phyloP scores from a whole-genome alignment of 2,329 filamentous ascomycete species.

The Cordyceps farinosa region DNA sequence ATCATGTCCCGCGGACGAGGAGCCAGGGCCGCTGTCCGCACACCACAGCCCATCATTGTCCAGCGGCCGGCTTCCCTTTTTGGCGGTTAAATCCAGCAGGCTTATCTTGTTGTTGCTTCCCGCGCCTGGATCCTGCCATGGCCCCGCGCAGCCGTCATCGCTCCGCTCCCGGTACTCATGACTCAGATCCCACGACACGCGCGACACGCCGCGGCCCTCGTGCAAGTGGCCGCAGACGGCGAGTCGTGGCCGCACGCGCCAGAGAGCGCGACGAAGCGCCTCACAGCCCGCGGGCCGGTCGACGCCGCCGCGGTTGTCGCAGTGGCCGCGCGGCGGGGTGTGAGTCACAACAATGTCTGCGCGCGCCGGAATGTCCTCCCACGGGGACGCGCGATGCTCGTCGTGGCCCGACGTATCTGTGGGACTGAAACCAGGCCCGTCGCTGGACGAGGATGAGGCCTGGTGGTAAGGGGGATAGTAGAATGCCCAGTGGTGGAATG shows the following conservation, averaged over 20 bases:
- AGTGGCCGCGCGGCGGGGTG: slow-evolving; percentile 59
- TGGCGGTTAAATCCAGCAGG: not conserved
- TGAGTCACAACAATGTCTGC: slow-evolving; percentile 69
- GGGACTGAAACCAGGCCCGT: slow-evolving; percentile 1
- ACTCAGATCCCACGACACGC: slow-evolving; percentile 57
- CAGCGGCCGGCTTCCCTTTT: not conserved
- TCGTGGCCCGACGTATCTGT: not conserved
- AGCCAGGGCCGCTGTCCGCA: not conserved
- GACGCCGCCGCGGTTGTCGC: slow-evolving; percentile 45
- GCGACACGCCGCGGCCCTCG: slow-evolving; percentile 60
- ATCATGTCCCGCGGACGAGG: too few species aligned
- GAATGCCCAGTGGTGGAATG: slow-evolving; percentile 62
- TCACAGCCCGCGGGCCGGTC: slow-evolving; percentile 54
- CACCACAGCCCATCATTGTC: slow-evolving; percentile 9
- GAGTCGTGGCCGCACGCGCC: slow-evolving; percentile 59
- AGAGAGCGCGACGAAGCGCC: slow-evolving; percentile 53
- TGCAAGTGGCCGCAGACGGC: slow-evolving; percentile 72
- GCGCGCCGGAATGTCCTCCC: slow-evolving; percentile 58
- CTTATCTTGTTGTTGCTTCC: slow-evolving; percentile 43
- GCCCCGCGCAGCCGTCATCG: slow-evolving; percentile 40
- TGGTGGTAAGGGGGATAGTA: slow-evolving; percentile 45
- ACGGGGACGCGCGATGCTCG: slow-evolving; percentile 41
- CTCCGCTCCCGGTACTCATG: slow-evolving; percentile 35
- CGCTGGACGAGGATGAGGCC: slow-evolving; percentile 12
- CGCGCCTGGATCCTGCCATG: slow-evolving; percentile 58